Evolutionary conservation across 257 asterid genomes (phyloP), one percentile per base, ranked within the genome.

Genomic region (Solanum dulcamara): DNA sequence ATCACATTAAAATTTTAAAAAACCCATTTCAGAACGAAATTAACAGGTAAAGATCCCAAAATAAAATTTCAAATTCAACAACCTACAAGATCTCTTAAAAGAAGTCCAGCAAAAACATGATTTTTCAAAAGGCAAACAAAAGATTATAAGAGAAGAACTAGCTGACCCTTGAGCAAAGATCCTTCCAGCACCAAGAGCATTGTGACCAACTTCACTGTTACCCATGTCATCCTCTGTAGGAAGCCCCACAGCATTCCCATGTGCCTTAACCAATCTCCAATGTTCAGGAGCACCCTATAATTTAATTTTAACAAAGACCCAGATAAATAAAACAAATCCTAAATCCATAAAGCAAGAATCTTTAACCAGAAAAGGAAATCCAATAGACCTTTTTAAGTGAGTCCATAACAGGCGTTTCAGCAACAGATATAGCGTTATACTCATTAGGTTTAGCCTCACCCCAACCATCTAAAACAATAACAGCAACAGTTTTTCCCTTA

Each of bases 171-270:
- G 99, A 6, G 98, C 98, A 88, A 86, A 95, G 89, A 96, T 96
- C 91, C 99, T 88, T 84, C 99, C 99, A 81, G 99, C 99, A 77
- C 99, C 99, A 89, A 96, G 98, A 81, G 99, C 99, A 88, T 96
- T 96, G 92, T 96, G 99, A 6, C 99, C 99, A 81, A 96, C 99
- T 88, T 96, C 99, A 89, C 99, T 96, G 57, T 96, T 96, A 26
- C 99, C 99, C 99, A 96, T 95, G 87, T 96, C 99, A 88, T 96
- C 99, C 20, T 96, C 98, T 10, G 99, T 93, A 68, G 99, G 99
- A 83, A 96, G 85, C 82, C 99, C 99, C 86, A 96, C 99, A 1
- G 99, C 99, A 60, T 51, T 92, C 60, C 99, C 99, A 62, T 96
- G 98, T 55, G 99, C 98, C 91, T 85, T 93, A 88, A 96, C 93